phyloP scores from a whole-genome alignment of 225 moss, liverwort and hornwort species.

The Marchantia paleacea region DNA sequence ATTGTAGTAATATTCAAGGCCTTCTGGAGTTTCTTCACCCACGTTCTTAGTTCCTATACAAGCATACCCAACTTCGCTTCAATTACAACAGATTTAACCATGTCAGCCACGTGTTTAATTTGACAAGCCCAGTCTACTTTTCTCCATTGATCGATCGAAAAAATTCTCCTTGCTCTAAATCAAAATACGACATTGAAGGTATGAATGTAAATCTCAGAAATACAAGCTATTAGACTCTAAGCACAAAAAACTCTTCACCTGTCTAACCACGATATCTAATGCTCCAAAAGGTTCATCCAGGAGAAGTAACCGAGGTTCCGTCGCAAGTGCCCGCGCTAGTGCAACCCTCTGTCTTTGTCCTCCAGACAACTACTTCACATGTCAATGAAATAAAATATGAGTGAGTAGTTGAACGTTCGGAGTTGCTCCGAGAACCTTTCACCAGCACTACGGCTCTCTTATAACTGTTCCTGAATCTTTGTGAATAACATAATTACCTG shows the following conservation, averaged over 20 bases:
- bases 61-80: background rate
- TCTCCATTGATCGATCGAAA: too few relatives aligned
- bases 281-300: slow-evolving; percentile 48
- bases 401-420: background rate
- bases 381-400: background rate
- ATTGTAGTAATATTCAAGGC: slow-evolving; percentile 41
- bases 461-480: too few relatives aligned
- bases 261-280: slow-evolving; percentile 34
- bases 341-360: slow-evolving; percentile 46
- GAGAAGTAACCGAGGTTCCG: slow-evolving; percentile 41
- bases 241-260: slow-evolving; percentile 18
- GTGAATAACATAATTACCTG: slow-evolving; percentile 16
- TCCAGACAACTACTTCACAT: slow-evolving; percentile 35
- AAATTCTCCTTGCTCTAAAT: too few relatives aligned
- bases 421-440: background rate
- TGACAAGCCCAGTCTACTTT: too few relatives aligned
- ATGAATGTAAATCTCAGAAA: background rate
- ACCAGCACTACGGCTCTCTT: background rate
- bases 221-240: background rate
- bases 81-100: too few relatives aligned
- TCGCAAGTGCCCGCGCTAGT: slow-evolving; percentile 44
- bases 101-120: too few relatives aligned
- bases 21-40: slow-evolving; percentile 40
- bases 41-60: slow-evolving; percentile 30
- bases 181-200: too few relatives aligned